Evolutionary conservation across 305 asterid species (phyloP), one percentile per base, ranked within the genome.

Genomic region (Fraxinus greggii): DNA sequence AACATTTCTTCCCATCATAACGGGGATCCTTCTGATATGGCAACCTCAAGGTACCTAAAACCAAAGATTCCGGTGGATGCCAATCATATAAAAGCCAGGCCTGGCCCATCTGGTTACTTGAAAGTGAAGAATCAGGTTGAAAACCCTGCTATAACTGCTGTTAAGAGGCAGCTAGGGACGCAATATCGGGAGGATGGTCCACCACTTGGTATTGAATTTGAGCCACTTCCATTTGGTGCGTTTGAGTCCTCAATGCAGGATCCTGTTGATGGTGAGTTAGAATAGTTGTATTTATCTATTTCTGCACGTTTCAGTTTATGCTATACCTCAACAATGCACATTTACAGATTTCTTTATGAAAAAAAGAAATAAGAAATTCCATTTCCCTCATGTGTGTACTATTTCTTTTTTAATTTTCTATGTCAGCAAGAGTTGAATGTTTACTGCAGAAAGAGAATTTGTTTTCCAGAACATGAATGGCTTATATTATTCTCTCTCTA

Each of bases 141-240:
- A 81, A 92, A 92, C 85, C 84, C 92, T 83, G 95, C 98, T 69
- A 85, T 95, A 88, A 88, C 95, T 67, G 93, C 95, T 5, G 98
- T 95, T 75, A 94, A 91, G 90, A 88, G 90, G 92, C 97, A 94
- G 88, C 90, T 94, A 61, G 98, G 99, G 51, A 90, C 87, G 87
- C 90, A 89, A 85, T 94, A 90, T 82, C 77, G 91, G 69, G 88
- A 84, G 80, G 98, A 93, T 85, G 98, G 99, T 77, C 99, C 98
- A 72, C 94, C 97, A 59, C 97, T 94, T 86, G 93, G 96, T 82
- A 90, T 94, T 86, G 94, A 91, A 69, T 95, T 95, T 67, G 98
- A 95, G 79, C 90, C 92, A 40, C 93, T 92, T 79, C 97, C 99
- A n/a, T 94, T 94, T 79, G 95, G 91, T 85, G 92, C 97, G 79